These are phyloP conservation scores for Malassezia equina DNA, from an alignment of 1,284 basidiomycete genomes.

Conservation along the genomic window DNA sequence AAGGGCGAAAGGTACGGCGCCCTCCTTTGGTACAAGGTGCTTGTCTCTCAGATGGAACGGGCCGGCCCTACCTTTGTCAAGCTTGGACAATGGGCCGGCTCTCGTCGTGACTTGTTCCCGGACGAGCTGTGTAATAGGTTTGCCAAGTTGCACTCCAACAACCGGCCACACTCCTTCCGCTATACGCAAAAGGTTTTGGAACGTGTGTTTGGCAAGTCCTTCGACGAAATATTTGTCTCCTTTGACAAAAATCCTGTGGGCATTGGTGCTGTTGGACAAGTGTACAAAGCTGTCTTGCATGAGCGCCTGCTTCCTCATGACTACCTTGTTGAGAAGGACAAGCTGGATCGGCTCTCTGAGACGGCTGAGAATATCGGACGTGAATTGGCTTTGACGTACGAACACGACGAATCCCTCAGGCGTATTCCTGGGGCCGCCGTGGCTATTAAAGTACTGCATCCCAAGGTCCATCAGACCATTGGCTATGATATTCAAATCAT, in stretches of 20 bases:
- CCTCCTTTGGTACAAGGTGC: constrained; percentile 80
- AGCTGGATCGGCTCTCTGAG: constrained; percentile 21
- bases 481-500: constrained; percentile 83
- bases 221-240: constrained; percentile 81
- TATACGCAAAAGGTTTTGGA: constrained; percentile 79
- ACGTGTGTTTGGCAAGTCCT: constrained; percentile 60
- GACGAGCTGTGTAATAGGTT: constrained; percentile 76
- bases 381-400: constrained; percentile 30
- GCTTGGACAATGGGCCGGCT: constrained; percentile 97
- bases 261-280: constrained; percentile 95
- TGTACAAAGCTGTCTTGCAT: constrained; percentile 74
- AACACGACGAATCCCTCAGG: constrained; percentile 22
- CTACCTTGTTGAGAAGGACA: constrained; percentile 42
- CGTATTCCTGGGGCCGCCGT: constrained; percentile 53
- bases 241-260: constrained; percentile 83
- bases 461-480: constrained; percentile 63
- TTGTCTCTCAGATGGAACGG: constrained; percentile 80
- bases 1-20: constrained; percentile 42
- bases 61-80: constrained; percentile 98
- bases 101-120: constrained; percentile 86
- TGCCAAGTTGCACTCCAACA: constrained; percentile 78
- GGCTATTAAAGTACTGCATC: constrained; percentile 92
- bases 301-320: constrained; percentile 62
- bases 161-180: constrained; percentile 66
- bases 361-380: constrained; percentile 15